Percentiles rank a stretch among this genome's conserved stretches.
These are phyloP conservation scores for Debaryomyces robertsiae DNA, from an alignment of 1,139 yeast species.

Conservation along the genomic window DNA sequence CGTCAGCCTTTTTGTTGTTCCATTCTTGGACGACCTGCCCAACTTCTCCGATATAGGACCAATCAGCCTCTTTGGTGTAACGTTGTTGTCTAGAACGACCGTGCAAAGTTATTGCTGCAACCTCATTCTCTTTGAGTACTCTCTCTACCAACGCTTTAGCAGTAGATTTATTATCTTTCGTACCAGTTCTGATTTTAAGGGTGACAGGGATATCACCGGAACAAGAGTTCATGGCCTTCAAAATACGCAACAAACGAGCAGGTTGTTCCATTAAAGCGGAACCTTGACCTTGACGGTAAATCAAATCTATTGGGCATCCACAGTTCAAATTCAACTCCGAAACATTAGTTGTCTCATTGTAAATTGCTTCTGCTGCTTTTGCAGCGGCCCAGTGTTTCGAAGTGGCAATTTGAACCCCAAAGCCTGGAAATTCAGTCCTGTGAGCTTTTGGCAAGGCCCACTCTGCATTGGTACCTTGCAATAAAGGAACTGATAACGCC, in stretches of 20 bases:
- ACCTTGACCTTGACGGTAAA: constrained; percentile 94
- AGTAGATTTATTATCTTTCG: constrained; percentile 81
- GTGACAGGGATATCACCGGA: constrained; percentile 92
- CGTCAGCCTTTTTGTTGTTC: constrained; percentile 53
- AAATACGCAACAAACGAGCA: constrained; percentile 71
- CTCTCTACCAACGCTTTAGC: constrained; percentile 76
- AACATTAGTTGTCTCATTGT: constrained; percentile 54
- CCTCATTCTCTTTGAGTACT: constrained; percentile 73
- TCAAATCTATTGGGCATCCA: constrained; percentile 95
- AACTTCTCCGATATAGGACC: constrained; percentile 83
- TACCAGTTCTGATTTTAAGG: constrained; percentile 89
- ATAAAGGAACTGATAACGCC: constrained; percentile 85
- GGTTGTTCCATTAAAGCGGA: constrained; percentile 92
- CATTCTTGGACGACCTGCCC: constrained; percentile 67
- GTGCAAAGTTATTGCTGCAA: constrained; percentile 90
- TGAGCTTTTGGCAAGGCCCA: constrained; percentile 98
- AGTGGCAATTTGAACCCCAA: constrained; percentile 92
- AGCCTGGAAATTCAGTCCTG: constrained; percentile 76
- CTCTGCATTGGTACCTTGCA: constrained; percentile 89
- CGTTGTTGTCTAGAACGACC: constrained; percentile 97
- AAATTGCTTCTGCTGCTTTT: constrained; percentile 82
- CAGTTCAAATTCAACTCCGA: constrained; percentile 88
- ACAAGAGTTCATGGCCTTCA: constrained; percentile 86
- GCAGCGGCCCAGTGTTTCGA: constrained; percentile 93
- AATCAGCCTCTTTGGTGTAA: constrained; percentile 87